Evolutionary conservation across 169 alveolate species (phyloP), one percentile per base, ranked within the genome.

Genomic region (Babesia sp.): DNA sequence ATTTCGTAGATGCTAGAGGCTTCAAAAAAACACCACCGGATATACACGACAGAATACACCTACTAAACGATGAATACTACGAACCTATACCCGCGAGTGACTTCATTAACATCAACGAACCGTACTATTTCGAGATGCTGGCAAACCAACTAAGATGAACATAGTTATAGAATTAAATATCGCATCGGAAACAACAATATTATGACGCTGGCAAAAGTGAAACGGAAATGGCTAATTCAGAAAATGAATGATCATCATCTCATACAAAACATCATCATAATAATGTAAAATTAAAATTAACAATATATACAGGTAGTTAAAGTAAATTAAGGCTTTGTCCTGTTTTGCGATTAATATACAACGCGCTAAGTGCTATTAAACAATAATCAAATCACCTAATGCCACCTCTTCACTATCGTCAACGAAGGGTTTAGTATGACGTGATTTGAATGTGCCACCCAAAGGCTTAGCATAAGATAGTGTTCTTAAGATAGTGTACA

Each of bases 401-500:
- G 8, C 9, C 53, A 22, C 63, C 31, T 46, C 74, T 7, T 46
- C 50, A 16, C 44, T 4, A 20, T 28, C 61, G 41, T 24, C 20
- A 31, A 60, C 71, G 31, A 64, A 64, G 4, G 59, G 55, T 26
- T 9, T 18, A n/a, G 59, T 31, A 16, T 1, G 3, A 31, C 22
- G 8, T 33, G 79, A 8, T 45, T 24, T 9, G 69, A 57, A 73
- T 9, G 8, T 1, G 42, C 31, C 46, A n/a, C 58, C 85, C 24
- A 88, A 60, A 31, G 88, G 90, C 55, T 69, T 57, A 71, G 82
- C 79, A 72, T 82, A 80, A 33, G 90, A 75, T 12, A 88, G 66
- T 9, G 91, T 72, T 59, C 58, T 74, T 39, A 89, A 57, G 51
- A 89, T 54, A 6, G 82, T 80, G 79, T 85, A 89, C 8, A 89